phyloP scores from a whole-genome alignment of 2,329 filamentous ascomycete species.

The Immersiporthe knoxdaviesiana region DNA sequence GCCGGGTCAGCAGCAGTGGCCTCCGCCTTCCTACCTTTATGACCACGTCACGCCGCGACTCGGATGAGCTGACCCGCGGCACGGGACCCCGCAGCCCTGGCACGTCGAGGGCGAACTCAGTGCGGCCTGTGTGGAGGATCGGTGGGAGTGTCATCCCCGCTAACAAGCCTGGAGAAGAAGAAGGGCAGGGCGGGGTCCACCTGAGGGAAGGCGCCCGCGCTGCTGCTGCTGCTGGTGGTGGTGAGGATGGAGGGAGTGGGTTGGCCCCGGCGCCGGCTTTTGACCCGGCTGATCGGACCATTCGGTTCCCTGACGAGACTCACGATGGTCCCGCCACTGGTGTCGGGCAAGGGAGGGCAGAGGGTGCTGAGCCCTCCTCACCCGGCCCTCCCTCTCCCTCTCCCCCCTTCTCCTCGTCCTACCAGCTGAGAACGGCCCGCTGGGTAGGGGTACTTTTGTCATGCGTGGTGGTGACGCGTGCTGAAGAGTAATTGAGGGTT shows the following conservation, averaged over 20 bases:
- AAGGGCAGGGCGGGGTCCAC: not conserved
- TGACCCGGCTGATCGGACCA: constrained; percentile 39
- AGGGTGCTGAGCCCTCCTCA: not conserved
- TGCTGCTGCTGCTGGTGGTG: no score
- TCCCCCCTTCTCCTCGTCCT: not conserved
- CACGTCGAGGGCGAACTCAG: constrained; percentile 32
- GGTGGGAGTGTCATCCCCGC: constrained; percentile 44
- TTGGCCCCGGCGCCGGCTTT: constrained; percentile 21
- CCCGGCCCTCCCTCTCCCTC: not conserved
- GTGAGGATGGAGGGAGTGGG: constrained; percentile 19
- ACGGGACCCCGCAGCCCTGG: constrained; percentile 21
- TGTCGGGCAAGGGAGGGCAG: not conserved
- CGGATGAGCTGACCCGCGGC: constrained; percentile 14
- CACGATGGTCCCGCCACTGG: constrained; percentile 5
- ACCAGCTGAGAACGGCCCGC: not conserved
- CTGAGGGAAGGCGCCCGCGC: not conserved
- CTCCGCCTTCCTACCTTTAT: constrained; percentile 30
- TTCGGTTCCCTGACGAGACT: constrained; percentile 50
- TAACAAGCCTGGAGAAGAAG: not conserved
- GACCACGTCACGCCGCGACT: constrained; percentile 15
- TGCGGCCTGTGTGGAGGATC: constrained; percentile 43
- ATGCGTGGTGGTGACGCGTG: not conserved
- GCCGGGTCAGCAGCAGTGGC: constrained; percentile 36
- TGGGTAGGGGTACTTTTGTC: not conserved
- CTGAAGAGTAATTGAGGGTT: not conserved